Conservation (phyloP, 2,329 filamentous ascomycete species). For the Cytospora paraplurivora region DNA sequence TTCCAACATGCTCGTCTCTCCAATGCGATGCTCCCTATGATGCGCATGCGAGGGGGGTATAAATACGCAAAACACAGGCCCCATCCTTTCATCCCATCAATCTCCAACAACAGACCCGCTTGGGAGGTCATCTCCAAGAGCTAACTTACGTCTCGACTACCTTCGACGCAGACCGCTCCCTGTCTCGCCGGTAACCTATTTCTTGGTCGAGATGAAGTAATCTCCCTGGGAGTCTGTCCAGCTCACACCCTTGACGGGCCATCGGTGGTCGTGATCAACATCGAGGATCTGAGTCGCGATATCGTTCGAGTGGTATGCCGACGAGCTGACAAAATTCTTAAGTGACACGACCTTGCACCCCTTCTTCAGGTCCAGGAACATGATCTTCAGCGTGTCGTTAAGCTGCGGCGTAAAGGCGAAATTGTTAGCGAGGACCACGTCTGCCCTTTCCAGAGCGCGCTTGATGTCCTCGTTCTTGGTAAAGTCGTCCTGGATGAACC, state of each 20-base stretch:
- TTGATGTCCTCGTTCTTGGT: constrained; percentile 71
- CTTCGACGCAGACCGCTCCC: neutral
- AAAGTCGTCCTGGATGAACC: constrained; percentile 83
- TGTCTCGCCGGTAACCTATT: constrained; percentile 40
- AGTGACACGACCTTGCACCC: constrained; percentile 89
- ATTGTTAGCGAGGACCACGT: constrained; percentile 98
- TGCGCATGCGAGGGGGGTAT: constrained; percentile 22
- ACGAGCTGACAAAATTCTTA: constrained; percentile 85
- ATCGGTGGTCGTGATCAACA: constrained; percentile 62
- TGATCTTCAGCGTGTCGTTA: constrained; percentile 81
- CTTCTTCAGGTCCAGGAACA: constrained; percentile 91
- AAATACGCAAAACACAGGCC: constrained; percentile 18
- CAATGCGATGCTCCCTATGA: constrained; percentile 18
- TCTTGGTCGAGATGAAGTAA: constrained; percentile 87
- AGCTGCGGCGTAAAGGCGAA: constrained; percentile 89
- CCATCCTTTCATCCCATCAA: neutral
- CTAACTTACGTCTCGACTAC: constrained; percentile 10
- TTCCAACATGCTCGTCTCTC: constrained; percentile 6
- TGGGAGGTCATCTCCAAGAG: neutral
- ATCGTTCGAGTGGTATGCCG: constrained; percentile 70
- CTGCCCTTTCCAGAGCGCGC: constrained; percentile 75
- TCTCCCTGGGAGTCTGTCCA: constrained; percentile 85
- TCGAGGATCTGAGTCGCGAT: constrained; percentile 80
- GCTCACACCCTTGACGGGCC: constrained; percentile 76
- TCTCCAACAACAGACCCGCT: neutral